These are phyloP conservation scores for Breynia disticha DNA, from an alignment of 441 rosid species.

Conservation along the genomic window DNA sequence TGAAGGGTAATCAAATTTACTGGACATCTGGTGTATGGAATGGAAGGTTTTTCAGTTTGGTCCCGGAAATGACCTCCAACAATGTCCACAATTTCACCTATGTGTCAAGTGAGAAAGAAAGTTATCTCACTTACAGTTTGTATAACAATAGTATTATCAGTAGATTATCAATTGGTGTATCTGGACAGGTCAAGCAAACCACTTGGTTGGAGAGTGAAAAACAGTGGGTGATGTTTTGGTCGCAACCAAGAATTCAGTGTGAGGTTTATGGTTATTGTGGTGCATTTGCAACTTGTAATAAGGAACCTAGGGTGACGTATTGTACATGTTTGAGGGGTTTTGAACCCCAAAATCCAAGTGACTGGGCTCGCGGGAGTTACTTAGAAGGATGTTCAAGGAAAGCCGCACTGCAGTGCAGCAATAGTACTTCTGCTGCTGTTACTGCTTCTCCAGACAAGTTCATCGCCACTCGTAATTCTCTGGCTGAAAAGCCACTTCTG, in stretches of 20 bases:
- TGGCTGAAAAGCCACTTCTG: constrained; percentile 5
- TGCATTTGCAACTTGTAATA: constrained; percentile 17
- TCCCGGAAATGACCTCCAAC: constrained; percentile 19
- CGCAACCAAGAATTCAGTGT: constrained; percentile 18
- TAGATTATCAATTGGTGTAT: constrained; percentile 12
- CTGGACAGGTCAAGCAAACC: constrained; percentile 15
- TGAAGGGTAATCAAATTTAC: background rate
- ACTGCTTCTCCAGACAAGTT: constrained; percentile 16
- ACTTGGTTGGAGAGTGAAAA: constrained; percentile 5
- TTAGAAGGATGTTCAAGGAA: constrained; percentile 22
- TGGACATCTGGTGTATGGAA: background rate
- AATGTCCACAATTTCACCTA: constrained; percentile 14
- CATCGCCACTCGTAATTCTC: background rate
- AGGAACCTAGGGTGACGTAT: background rate
- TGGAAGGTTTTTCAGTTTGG: constrained; percentile 2
- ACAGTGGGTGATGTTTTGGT: constrained; percentile 25
- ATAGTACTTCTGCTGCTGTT: background rate
- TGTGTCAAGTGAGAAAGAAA: constrained; percentile 17
- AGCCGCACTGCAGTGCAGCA: constrained; percentile 12
- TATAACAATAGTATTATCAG: background rate
- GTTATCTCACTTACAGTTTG: constrained; percentile 17
- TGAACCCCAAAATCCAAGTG: background rate
- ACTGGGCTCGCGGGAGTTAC: constrained; percentile 20
- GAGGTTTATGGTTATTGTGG: constrained; percentile 24
- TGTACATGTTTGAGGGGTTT: constrained; percentile 25